phyloP scores from a whole-genome alignment of 2,329 filamentous ascomycete genomes.

The Fonsecaea monophora region DNA sequence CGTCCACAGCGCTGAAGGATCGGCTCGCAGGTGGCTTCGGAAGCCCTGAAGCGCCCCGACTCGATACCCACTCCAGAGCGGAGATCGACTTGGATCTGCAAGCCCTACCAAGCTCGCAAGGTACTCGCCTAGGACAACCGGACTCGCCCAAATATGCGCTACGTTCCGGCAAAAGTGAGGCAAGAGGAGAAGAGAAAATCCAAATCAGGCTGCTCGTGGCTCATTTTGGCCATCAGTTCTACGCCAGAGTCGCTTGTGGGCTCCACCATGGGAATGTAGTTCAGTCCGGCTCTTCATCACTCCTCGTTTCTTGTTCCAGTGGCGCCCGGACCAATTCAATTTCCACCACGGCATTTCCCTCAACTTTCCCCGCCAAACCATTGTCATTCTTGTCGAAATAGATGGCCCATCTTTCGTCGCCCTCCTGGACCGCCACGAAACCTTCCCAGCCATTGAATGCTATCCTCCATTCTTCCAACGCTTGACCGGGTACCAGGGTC shows the following conservation, averaged over 20 bases:
- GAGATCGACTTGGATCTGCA: background rate
- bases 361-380: conserved; percentile 53
- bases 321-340: conserved; percentile 55
- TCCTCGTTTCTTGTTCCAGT: conserved; percentile 1
- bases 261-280: background rate
- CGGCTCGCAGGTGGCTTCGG: background rate
- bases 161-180: background rate
- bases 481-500: conserved; percentile 64
- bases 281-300: conserved; percentile 1
- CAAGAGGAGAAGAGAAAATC: background rate
- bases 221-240: background rate
- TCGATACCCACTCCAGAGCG: background rate
- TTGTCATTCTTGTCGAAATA: conserved; percentile 53
- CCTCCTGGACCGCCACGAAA: conserved; percentile 52
- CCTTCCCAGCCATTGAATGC: conserved; percentile 46
- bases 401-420: conserved; percentile 49
- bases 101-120: background rate
- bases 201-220: background rate
- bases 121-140: background rate
- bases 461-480: conserved; percentile 39
- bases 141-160: background rate
- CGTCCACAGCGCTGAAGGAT: background rate
- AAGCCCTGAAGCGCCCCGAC: background rate
- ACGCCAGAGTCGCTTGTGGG: background rate
- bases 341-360: conserved; percentile 60